A percentile compares a stretch with the other conserved stretches of the same genome.
Evolutionary conservation across 345 rosid species (phyloP).

Genomic region (Hibiscus syriacus): DNA sequence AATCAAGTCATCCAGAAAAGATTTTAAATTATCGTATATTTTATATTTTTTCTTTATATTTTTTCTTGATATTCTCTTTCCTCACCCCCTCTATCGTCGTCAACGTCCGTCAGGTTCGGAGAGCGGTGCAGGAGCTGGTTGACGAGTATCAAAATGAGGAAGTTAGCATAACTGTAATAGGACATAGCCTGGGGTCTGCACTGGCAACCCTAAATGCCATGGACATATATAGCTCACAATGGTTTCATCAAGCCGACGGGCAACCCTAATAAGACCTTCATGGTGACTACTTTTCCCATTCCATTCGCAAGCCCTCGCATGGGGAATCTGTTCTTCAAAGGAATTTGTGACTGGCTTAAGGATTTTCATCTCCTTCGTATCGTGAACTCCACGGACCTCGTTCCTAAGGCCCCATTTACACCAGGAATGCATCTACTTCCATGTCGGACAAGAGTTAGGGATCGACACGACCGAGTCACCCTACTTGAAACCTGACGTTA

Average conservation of each 20-base stretch:
- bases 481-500: constrained; percentile 44
- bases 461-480: constrained; percentile 49
- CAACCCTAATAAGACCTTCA: constrained; percentile 21
- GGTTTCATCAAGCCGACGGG: constrained; percentile 33
- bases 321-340: constrained; percentile 37
- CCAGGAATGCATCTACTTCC: constrained; percentile 32
- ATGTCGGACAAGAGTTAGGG: constrained; percentile 54
- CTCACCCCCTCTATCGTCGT: too few relatives aligned
- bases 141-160: constrained; percentile 48
- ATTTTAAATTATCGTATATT: too few relatives aligned
- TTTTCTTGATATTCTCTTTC: too few relatives aligned
- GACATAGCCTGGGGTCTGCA: constrained; percentile 62
- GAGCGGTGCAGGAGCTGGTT: constrained; percentile 38
- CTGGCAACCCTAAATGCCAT: constrained; percentile 47
- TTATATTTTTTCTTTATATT: too few relatives aligned
- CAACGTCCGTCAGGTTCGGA: constrained; percentile 14
- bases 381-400: constrained; percentile 37
- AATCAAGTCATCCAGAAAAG: too few relatives aligned
- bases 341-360: constrained; percentile 24
- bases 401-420: constrained; percentile 52
- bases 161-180: constrained; percentile 47
- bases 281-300: constrained; percentile 48
- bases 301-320: constrained; percentile 56
- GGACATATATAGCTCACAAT: constrained; percentile 49
- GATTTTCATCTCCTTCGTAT: constrained; percentile 39